A percentile compares a stretch with the other conserved stretches of the same genome.
phyloP scores from a whole-genome alignment of 805 yeast species.

The Kazachstania africana region DNA sequence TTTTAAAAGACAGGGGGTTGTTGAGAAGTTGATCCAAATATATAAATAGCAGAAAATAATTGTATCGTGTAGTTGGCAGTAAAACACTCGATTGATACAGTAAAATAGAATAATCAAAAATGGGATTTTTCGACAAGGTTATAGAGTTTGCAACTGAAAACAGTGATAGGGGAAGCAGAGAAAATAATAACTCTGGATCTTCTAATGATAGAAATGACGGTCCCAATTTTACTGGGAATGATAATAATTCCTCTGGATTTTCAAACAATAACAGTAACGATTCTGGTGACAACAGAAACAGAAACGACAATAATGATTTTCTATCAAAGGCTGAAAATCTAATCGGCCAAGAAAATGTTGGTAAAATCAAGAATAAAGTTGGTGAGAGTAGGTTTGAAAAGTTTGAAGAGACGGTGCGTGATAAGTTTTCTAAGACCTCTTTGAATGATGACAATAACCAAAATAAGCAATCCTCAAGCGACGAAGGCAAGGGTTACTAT shows the following conservation, averaged over 20 bases:
- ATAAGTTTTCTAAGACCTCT: constrained; percentile 19
- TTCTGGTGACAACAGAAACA: constrained; percentile 21
- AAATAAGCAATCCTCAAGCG: constrained; percentile 17
- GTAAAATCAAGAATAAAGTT: constrained; percentile 19
- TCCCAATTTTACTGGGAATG: no score
- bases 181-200: neutral
- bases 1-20: no score
- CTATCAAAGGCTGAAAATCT: constrained; percentile 21
- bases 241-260: constrained; percentile 8
- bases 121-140: constrained; percentile 36
- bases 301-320: constrained; percentile 17
- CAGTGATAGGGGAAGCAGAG: constrained; percentile 8
- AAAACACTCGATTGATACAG: no score
- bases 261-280: constrained; percentile 9
- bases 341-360: constrained; percentile 23
- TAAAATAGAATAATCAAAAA: no score
- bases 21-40: no score
- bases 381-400: constrained; percentile 24
- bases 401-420: constrained; percentile 20
- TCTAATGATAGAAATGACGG: constrained; percentile 1
- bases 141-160: constrained; percentile 24
- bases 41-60: no score
- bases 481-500: constrained; percentile 11
- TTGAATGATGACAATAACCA: constrained; percentile 17
- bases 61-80: no score